Evolutionary conservation across 1,139 yeast genomes (phyloP), one percentile per base, ranked within the genome.

Genomic region (Zygosaccharomyces pseudobailii): DNA sequence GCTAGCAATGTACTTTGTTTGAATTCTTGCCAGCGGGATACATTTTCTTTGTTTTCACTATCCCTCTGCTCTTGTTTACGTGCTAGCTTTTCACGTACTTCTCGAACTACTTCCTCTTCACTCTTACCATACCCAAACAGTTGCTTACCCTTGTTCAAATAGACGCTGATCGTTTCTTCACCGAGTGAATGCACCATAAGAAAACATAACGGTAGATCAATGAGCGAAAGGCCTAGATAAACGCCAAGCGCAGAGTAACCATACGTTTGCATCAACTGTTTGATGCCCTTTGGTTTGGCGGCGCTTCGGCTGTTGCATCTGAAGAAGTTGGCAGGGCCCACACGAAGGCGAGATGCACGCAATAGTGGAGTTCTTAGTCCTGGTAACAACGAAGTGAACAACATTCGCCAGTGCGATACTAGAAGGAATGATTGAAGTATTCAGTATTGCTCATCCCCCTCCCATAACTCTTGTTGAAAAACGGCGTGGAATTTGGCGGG

Each of bases 231-330:
- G 0, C 78, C 84, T 33, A 88, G 61, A 62, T 92, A 92, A 0
- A 92, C 89, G 10, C 88, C 96, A 20, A 92, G 70, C 0, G 96
- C 97, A 6, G 95, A 80, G 71, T 84, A 87, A 0, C 99, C 99
- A 65, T 92, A 92, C 63, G 86, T 85, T 61, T 85, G 83, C 66
- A 87, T 77, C 54, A 92, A 72, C 5, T 79, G 84, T 65, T 80
- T 86, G 31, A 65, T 52, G 6, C 63, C 59, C 23, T 53, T 57
- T 7, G 54, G 56, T 37, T 37, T 50, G 36, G 43, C 28, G 13
- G 17, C 31, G 21, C 45, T 37, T 32, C 41, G 51, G 23, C 49
- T 43, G 8, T 44, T 41, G 24, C 19, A 38, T 20, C 41, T 38
- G 17, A 36, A 41, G 23, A 48, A 28, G 10, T 45, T 37, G 24